Evolutionary conservation across 2,329 filamentous ascomycete species (phyloP), one percentile per base, ranked within the genome.

Genomic region (Dryadomyces quercivorus): DNA sequence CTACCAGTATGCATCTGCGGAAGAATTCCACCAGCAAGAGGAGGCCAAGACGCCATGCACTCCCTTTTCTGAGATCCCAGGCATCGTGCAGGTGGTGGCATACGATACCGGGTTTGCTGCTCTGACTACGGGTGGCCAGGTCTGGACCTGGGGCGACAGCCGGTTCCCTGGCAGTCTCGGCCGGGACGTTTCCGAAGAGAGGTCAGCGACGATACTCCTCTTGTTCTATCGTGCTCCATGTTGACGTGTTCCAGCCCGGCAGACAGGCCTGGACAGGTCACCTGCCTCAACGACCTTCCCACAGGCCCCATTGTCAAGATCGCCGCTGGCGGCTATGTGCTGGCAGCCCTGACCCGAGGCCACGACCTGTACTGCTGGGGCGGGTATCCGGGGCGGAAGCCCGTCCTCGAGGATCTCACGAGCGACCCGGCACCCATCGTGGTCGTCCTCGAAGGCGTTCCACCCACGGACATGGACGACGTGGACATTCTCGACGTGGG

Each of bases 341-440:
- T 77, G 2, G 79, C 77, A 3, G 81, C 81, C 0, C 60, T 86
- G 46, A 84, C 80, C 0, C 67, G 72, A 12, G 77, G 76, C 2
- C 70, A 75, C 36, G 77, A 80, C 55, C 64, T 84, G 2, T 86
- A 86, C 61, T 63, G 77, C 22, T 86, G 82, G 82, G 82, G 83
- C 34, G 66, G n/a, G 18, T 67, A 68, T 49, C 64, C 67, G 20
- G 68, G 66, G 7, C 61, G 61, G 18, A 18, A 42, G 12, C 47
- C 49, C 3, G 55, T 59, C 21, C 59, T 73, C 18, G 58, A 48
- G 10, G 58, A 42, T 2, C 45, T 62, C n/a, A 36, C 44, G 2
- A 59, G 58, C 18, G 58, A 61, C 9, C 75, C 77, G 1, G 69
- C 64, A 36, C 77, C 76, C 1, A 62, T 75, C 1, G 69, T 74